A percentile compares a stretch with the other conserved stretches of the same genome.
Conservation (phyloP, 257 asterid genomes). For the Penstemon davidsonii region DNA sequence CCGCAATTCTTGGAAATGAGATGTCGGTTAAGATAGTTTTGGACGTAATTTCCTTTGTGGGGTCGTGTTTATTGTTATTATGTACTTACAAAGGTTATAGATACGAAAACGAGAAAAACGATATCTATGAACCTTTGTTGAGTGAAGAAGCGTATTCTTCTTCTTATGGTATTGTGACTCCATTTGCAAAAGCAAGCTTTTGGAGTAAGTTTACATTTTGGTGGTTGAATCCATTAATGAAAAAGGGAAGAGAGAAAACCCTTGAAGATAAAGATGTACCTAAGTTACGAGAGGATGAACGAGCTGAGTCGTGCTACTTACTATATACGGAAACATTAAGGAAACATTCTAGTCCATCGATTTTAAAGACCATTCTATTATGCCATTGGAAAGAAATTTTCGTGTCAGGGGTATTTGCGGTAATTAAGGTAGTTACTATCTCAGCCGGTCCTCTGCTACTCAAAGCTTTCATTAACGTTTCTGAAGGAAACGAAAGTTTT, state of each 20-base stretch:
- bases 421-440: slow-evolving; percentile 58
- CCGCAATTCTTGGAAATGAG: slow-evolving; percentile 36
- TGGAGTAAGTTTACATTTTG: slow-evolving; percentile 64
- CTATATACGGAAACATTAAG: slow-evolving; percentile 43
- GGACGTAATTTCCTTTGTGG: slow-evolving; percentile 52
- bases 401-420: slow-evolving; percentile 71
- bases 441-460: slow-evolving; percentile 89
- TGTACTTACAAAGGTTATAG: slow-evolving; percentile 53
- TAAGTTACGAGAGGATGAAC: slow-evolving; percentile 55
- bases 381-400: slow-evolving; percentile 66
- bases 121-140: slow-evolving; percentile 58
- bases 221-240: slow-evolving; percentile 94
- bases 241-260: slow-evolving; percentile 64
- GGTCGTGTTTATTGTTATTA: slow-evolving; percentile 60
- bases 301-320: slow-evolving; percentile 75
- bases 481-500: slow-evolving; percentile 67
- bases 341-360: slow-evolving; percentile 46
- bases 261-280: slow-evolving; percentile 84
- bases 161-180: slow-evolving; percentile 36
- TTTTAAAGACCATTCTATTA: slow-evolving; percentile 53
- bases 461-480: slow-evolving; percentile 74
- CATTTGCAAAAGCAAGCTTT: slow-evolving; percentile 59
- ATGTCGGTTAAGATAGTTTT: slow-evolving; percentile 37
- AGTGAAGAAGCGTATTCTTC: slow-evolving; percentile 26
- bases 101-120: slow-evolving; percentile 34